Percentiles rank a stretch among this genome's conserved stretches.
Conservation (phyloP, 306 rosid species). For the Abrus precatorius region DNA sequence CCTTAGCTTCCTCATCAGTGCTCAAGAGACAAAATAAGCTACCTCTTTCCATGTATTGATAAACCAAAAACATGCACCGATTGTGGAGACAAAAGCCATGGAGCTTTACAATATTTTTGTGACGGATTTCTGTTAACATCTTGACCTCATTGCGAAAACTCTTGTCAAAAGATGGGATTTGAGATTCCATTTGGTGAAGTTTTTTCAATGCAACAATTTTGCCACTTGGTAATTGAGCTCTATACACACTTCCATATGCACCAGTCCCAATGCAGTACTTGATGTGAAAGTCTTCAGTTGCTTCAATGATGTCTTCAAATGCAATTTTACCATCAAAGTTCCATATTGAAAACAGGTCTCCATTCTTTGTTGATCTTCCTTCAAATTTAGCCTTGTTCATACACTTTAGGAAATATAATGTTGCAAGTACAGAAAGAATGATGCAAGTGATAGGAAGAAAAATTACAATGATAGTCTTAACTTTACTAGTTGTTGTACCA, state of each 20-base stretch:
- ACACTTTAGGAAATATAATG: background rate
- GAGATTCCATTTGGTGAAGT: conserved; percentile 30
- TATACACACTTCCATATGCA: conserved; percentile 21
- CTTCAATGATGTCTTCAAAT: conserved; percentile 33
- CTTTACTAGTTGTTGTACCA: no score
- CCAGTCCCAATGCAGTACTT: conserved; percentile 30
- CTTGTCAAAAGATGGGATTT: conserved; percentile 2
- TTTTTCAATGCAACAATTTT: conserved; percentile 42
- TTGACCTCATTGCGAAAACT: conserved; percentile 36
- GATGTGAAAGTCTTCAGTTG: conserved; percentile 25
- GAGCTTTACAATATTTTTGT: conserved; percentile 29
- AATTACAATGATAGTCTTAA: background rate
- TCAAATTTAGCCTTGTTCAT: background rate
- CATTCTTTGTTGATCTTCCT: background rate
- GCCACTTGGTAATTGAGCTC: conserved; percentile 20
- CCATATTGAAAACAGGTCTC: conserved; percentile 28
- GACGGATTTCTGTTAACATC: conserved; percentile 8
- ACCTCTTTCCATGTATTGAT: conserved; percentile 41
- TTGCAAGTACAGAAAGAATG: background rate
- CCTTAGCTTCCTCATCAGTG: background rate
- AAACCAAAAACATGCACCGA: conserved; percentile 37
- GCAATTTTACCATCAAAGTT: conserved; percentile 39
- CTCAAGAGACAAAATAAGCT: background rate
- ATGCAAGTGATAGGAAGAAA: background rate
- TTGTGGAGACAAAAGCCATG: conserved; percentile 40